Conservation (phyloP, 2,329 filamentous ascomycete species). For the Sporothrix euskadiensis region DNA sequence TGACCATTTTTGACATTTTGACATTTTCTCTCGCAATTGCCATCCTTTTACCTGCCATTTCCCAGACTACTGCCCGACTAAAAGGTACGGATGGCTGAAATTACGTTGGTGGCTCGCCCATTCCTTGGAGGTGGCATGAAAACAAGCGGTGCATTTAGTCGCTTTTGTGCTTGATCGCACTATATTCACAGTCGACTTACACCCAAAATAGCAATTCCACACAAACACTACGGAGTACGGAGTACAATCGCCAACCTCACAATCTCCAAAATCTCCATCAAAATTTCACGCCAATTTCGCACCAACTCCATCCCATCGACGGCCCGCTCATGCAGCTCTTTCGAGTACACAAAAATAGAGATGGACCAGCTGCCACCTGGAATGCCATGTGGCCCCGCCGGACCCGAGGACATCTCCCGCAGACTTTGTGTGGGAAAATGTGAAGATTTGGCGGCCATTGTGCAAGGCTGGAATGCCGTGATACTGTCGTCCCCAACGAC, state of each 20-base stretch:
- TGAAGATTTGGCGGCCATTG: background rate
- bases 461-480: constrained; percentile 26
- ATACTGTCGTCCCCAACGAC: constrained; percentile 35
- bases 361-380: background rate
- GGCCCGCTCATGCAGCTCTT: background rate
- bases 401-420: background rate
- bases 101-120: constrained; percentile 9
- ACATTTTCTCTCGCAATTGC: background rate
- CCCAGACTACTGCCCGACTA: background rate
- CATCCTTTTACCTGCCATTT: background rate
- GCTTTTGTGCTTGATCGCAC: rapidly evolving
- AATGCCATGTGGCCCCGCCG: constrained; percentile 3
- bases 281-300: background rate
- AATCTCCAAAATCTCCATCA: background rate
- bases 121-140: background rate
- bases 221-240: too few species aligned
- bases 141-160: background rate
- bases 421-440: background rate
- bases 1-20: background rate
- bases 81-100: background rate
- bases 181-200: background rate
- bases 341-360: constrained; percentile 1
- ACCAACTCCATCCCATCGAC: background rate
- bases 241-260: background rate
- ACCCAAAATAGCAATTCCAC: constrained; percentile 21